A percentile compares a stretch with the other conserved stretches of the same genome.
phyloP scores from a whole-genome alignment of 2,329 filamentous ascomycete genomes.

The Talaromyces sp. region DNA sequence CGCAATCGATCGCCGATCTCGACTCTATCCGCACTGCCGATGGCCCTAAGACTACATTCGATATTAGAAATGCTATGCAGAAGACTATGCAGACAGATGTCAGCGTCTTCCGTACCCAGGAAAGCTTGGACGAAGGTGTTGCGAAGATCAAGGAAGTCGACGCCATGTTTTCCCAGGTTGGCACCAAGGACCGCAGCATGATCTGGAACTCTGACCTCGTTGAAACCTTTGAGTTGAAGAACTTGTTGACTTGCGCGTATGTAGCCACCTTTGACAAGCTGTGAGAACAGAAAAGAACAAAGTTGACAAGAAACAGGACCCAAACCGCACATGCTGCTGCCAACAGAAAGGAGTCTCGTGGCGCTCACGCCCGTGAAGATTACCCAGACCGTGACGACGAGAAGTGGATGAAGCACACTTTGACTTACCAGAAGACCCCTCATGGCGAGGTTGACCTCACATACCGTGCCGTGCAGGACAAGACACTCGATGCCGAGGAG shows the following conservation, averaged over 20 bases:
- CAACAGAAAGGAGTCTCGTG: slow-evolving; percentile 94
- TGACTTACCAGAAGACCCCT: slow-evolving; percentile 90
- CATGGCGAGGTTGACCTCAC: slow-evolving; percentile 81
- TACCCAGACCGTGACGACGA: slow-evolving; percentile 91
- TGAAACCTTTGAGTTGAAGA: slow-evolving; percentile 91
- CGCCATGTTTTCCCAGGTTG: slow-evolving; percentile 71
- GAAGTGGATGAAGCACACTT: slow-evolving; percentile 99
- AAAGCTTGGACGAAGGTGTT: slow-evolving; percentile 90
- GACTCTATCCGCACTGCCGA: slow-evolving; percentile 80
- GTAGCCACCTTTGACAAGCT: slow-evolving; percentile 36
- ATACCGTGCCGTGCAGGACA: slow-evolving; percentile 77
- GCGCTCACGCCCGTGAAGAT: slow-evolving; percentile 95
- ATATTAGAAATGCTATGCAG: slow-evolving; percentile 89
- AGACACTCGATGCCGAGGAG: slow-evolving; percentile 89
- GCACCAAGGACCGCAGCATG: slow-evolving; percentile 98
- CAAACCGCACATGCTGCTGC: slow-evolving; percentile 90
- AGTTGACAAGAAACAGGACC: slow-evolving; percentile 47
- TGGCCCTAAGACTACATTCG: slow-evolving; percentile 80
- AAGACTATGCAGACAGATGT: slow-evolving; percentile 98
- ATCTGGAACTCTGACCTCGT: slow-evolving; percentile 99
- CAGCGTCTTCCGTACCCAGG: slow-evolving; percentile 91
- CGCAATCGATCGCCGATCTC: slow-evolving; percentile 78
- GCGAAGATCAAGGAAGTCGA: slow-evolving; percentile 83
- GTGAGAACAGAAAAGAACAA: neutral
- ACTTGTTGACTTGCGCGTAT: slow-evolving; percentile 93